Evolutionary conservation across 768 basidiomycete species (phyloP).

Genomic region (Mrakia frigida): DNA sequence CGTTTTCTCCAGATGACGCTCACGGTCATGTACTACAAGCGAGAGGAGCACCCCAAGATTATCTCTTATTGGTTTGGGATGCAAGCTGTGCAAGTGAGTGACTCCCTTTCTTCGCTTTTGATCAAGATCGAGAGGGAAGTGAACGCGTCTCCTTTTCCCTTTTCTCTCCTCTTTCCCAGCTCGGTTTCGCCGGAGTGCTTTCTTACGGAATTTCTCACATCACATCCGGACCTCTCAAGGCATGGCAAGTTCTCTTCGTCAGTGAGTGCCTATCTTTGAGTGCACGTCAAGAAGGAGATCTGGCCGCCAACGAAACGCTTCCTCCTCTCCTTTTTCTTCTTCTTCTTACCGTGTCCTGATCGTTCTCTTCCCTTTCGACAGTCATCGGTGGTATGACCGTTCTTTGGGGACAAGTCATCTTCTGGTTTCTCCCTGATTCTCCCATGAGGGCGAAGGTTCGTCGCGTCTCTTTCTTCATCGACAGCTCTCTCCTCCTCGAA

Average conservation of each 20-base stretch:
- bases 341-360: background rate
- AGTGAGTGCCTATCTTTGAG: constrained; percentile 16
- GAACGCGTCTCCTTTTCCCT: constrained; percentile 46
- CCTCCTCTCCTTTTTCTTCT: background rate
- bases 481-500: background rate
- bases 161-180: constrained; percentile 51
- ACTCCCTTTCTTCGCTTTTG: background rate
- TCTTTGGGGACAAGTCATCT: constrained; percentile 51
- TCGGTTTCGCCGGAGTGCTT: constrained; percentile 52
- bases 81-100: constrained; percentile 34
- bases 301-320: too few relatives aligned
- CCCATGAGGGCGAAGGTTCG: constrained; percentile 35
- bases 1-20: constrained; percentile 43
- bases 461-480: constrained; percentile 40
- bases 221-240: constrained; percentile 46
- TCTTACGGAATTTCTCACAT: constrained; percentile 54
- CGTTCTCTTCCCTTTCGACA: background rate
- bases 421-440: constrained; percentile 51
- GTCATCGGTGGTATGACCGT: constrained; percentile 45
- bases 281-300: too few relatives aligned
- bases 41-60: constrained; percentile 50
- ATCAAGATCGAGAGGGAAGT: background rate
- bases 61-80: constrained; percentile 36
- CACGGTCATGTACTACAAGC: constrained; percentile 55
- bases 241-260: constrained; percentile 49